Conservation (phyloP, 805 yeast species). For the Sungouiella blattae region DNA sequence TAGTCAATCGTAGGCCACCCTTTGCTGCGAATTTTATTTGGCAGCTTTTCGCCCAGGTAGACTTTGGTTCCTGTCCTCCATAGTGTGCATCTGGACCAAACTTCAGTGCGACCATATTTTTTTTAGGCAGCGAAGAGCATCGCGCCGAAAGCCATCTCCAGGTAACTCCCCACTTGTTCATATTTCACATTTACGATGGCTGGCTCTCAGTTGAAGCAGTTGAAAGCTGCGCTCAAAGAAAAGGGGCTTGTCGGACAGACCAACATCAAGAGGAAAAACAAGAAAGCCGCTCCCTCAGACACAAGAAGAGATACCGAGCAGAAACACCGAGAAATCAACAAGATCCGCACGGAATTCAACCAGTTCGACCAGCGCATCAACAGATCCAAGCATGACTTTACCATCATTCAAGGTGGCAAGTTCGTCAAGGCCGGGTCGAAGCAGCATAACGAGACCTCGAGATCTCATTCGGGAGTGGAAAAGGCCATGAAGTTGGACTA, state of each 20-base stretch:
- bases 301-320: slow-evolving; percentile 68
- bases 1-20: too few species aligned
- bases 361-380: slow-evolving; percentile 81
- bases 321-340: slow-evolving; percentile 40
- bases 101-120: too few species aligned
- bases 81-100: too few species aligned
- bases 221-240: slow-evolving; percentile 71
- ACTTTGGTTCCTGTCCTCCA: too few species aligned
- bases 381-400: slow-evolving; percentile 56
- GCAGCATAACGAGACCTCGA: slow-evolving; percentile 33
- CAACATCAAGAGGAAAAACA: slow-evolving; percentile 55
- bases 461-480: slow-evolving; percentile 33
- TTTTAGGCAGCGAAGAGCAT: slow-evolving; percentile 5
- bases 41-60: too few species aligned
- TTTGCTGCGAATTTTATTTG: too few species aligned
- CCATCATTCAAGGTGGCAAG: slow-evolving; percentile 38
- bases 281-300: slow-evolving; percentile 54
- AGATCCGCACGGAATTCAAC: slow-evolving; percentile 80
- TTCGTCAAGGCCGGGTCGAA: slow-evolving; percentile 42
- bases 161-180: too few species aligned
- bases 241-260: slow-evolving; percentile 88
- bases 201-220: slow-evolving; percentile 82
- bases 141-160: slow-evolving; percentile 3
- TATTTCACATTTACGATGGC: too few species aligned
- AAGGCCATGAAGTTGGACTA: slow-evolving; percentile 52